Conservation (phyloP, 129 eudicot genomes). For the Flaveria brownii region DNA sequence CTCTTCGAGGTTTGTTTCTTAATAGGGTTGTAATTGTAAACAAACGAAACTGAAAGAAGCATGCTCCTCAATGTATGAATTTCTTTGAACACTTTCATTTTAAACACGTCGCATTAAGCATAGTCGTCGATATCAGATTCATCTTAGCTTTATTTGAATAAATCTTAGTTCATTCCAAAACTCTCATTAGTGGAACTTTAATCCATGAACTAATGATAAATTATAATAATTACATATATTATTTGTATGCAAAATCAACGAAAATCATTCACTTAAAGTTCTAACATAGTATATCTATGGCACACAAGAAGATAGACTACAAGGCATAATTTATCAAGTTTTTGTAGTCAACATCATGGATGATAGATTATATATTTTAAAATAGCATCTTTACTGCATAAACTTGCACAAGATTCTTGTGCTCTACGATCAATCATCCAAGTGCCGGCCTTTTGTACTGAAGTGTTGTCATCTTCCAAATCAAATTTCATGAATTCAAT, state of each 20-base stretch:
- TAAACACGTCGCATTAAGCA: no score
- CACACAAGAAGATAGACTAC: constrained; percentile 33
- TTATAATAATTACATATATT: neutral
- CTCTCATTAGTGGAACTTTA: no score
- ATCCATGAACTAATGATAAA: neutral
- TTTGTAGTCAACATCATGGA: constrained; percentile 26
- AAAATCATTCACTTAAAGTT: neutral
- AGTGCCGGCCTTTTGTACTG: constrained; percentile 42
- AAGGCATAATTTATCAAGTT: constrained; percentile 12
- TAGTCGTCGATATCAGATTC: no score
- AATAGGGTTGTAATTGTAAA: no score
- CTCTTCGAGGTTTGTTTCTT: no score
- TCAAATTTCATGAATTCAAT: constrained; percentile 23
- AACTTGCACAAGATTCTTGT: constrained; percentile 38
- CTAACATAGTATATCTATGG: constrained; percentile 10
- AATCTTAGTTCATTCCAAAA: no score
- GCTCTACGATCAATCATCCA: constrained; percentile 25
- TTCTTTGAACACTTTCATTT: no score
- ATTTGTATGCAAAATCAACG: neutral
- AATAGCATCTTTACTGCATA: constrained; percentile 37
- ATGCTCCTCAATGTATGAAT: neutral
- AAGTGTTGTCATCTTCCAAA: constrained; percentile 29
- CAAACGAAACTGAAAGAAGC: neutral
- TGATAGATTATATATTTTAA: constrained; percentile 19
- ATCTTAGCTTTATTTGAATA: no score